Evolutionary conservation across 305 asterid genomes (phyloP), one percentile per base, ranked within the genome.

Genomic region (Fraxinus xanthoxyloides): DNA sequence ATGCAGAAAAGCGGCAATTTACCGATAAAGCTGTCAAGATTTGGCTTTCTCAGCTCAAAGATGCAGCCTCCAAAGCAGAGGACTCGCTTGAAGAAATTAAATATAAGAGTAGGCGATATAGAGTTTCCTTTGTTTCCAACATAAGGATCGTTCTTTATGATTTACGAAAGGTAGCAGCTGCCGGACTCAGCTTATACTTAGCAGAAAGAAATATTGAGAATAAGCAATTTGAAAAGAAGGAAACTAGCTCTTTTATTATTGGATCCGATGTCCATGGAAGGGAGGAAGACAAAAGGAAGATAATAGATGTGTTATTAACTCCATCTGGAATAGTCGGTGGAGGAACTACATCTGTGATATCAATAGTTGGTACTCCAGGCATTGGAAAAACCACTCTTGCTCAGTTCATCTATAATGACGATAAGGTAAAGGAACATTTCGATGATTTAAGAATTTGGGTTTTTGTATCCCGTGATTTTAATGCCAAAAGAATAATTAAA

Each of bases 311-410:
- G 30, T 77, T 81, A 76, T 17, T 24, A 12, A 34, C 54, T 7
- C 38, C 69, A 12, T 35, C 19, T 19, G 0, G 35, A 56, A 40
- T 34, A 36, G 76, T 24, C 67, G 31, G 61, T 36, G 13, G 59
- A 54, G 30, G 81, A 79, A 38, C 23, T 36, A 15, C 61, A 61
- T 51, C 81, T 61, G 82, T 38, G 13, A 54, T 86, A 70, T 40
- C 86, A 51, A 81, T 87, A 38, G 72, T 87, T 70, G 90, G 90
- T n/a, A 78, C 31, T 81, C 85, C 86, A 40, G 88, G 88, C 17
- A 72, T 87, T 31, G 88, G 88, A 46, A 87, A 87, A 76, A 87
- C 80, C 12, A 80, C 86, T 40, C 76, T 87, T 61, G 88, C 88
- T 72, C 87, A 87, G 43, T 19, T 85, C 13, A 77, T 81, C 59